Base-by-base conservation (phyloP, 208 protist species). In the Balamuthia mandrillaris region DNA sequence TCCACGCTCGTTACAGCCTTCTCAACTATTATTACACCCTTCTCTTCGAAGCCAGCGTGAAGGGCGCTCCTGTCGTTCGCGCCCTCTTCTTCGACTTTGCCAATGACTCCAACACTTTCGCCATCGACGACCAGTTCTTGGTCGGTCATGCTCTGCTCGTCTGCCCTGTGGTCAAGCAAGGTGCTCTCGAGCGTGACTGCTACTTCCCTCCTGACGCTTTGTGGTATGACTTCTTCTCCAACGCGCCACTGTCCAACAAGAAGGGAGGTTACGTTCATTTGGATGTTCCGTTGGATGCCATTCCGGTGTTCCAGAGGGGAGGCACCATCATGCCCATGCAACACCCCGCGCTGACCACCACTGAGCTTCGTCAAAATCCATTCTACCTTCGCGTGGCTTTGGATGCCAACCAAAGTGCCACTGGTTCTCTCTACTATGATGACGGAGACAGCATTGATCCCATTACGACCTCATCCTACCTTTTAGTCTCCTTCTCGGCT, bases 1-100 rank as follows among this genome's bases (percentile, higher is more conserved):
- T 95, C 10, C 21, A 79, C 12, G 74, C 56, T 0, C 88, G 91
- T 39, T 94, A 95, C 74, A 45, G 14, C 4, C 68, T 96, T 1
- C 39, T 95, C 29, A 90, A 89, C 56, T 96, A 93, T 85, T 87
- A 91, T 12, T 97, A 96, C 42, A 95, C 94, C 0, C 31, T 79
- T 0, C 88, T 92, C 27, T 52, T 65, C 60, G n/a, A 12, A 9
- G 44, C 84, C 33, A 12, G 7, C 56, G 0, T 16, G 31, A 51
- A 29, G 2, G 92, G 92, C 31, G 39, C 21, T 9, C 24, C 86
- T 24, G 86, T 96, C 3, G 44, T 85, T 0, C 84, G 89, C 35
- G 82, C 94, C 72, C 56, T 96, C 3, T 92, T 91, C 44, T 95
- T 96, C 39, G 89, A 95, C 65, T 93, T 78, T 52, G 91, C 91